Base-by-base conservation (phyloP, 2,329 filamentous ascomycete species). In the Fusarium sp. region DNA sequence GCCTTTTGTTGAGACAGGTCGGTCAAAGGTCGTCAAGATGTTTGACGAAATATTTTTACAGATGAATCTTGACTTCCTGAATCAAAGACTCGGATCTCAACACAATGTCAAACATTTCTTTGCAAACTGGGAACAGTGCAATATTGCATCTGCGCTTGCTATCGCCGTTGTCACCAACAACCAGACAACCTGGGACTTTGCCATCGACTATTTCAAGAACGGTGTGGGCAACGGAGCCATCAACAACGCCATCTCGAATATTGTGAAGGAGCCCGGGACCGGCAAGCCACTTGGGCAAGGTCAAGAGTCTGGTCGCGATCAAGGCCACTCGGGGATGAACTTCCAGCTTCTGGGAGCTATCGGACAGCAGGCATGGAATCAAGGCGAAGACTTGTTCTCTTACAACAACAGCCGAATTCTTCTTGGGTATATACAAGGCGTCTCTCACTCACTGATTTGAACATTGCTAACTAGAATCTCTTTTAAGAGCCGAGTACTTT, bases 361-460 rank as follows among this genome's bases (percentile, higher is more conserved):
- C 14, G 56, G 44, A 4, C 62, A 70, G n/a, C 68, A 70, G 42
- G 67, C 46, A 5, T 70, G 55, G 46, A 70, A 67, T 2, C 68
- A 70, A 13, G 68, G 46, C 2, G 62, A 61, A 4, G 68, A 67
- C 4, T 19, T 70, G 2, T 70, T 70, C 59, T 41, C 58, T 3
- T 71, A 67, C 8, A 63, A 67, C 14, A 42, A 71, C 12, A 71
- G 62, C 12, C 69, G 65, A 2, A 71, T 71, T 4, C 68, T 71
- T 3, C 58, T 67, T 2, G 69, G 69, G 69, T 69, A 58, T n/a
- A 61, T 60, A 4, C 3, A 21, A 21, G 21, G 21, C 21, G 21
- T 21, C 21, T 4, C 21, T 21, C 21, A 21, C 21, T 21, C 21
- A 4, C 21, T 21, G 21, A 21, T 21, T 21, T 21, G 21, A 21